A percentile compares a stretch with the other conserved stretches of the same genome.
Conservation (phyloP, 371 early-diverging fungal genomes). For the Mortierella sp. region DNA sequence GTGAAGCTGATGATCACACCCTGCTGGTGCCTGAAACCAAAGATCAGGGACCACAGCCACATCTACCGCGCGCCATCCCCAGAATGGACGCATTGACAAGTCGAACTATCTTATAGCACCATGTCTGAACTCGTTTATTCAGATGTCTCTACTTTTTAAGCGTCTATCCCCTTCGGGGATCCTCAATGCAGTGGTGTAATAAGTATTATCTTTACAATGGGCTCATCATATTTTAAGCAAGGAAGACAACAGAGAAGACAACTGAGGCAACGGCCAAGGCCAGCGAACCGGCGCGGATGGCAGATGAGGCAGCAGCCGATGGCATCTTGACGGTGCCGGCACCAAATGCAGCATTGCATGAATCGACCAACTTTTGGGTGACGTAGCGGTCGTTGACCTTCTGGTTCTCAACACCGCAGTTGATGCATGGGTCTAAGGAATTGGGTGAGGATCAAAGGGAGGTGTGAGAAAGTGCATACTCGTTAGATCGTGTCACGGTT, state of each 20-base stretch:
- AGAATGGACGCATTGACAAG: too few relatives aligned
- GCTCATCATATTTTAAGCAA: conserved; percentile 26
- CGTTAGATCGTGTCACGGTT: not conserved
- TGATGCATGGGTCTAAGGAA: conserved; percentile 38
- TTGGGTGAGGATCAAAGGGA: too few relatives aligned
- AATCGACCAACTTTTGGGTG: conserved; percentile 32
- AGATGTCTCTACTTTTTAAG: too few relatives aligned
- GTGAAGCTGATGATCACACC: conserved; percentile 2
- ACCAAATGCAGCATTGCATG: conserved; percentile 44
- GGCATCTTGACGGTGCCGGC: conserved; percentile 45
- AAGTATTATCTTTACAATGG: too few relatives aligned
- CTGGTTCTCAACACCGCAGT: conserved; percentile 41
- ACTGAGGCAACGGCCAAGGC: conserved; percentile 28
- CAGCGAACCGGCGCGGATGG: conserved; percentile 24
- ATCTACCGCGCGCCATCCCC: too few relatives aligned
- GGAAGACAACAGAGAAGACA: conserved; percentile 31
- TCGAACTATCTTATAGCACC: too few relatives aligned
- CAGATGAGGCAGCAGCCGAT: conserved; percentile 24
- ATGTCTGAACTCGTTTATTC: too few relatives aligned
- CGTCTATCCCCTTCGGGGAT: too few relatives aligned
- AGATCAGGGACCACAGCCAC: too few relatives aligned
- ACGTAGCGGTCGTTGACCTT: conserved; percentile 34
- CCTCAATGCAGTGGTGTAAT: too few relatives aligned
- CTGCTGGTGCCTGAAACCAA: too few relatives aligned
- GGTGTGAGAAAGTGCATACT: not conserved